These are phyloP conservation scores for Saccharata proteae DNA, from an alignment of 2,329 filamentous ascomycete genomes.

Conservation along the genomic window DNA sequence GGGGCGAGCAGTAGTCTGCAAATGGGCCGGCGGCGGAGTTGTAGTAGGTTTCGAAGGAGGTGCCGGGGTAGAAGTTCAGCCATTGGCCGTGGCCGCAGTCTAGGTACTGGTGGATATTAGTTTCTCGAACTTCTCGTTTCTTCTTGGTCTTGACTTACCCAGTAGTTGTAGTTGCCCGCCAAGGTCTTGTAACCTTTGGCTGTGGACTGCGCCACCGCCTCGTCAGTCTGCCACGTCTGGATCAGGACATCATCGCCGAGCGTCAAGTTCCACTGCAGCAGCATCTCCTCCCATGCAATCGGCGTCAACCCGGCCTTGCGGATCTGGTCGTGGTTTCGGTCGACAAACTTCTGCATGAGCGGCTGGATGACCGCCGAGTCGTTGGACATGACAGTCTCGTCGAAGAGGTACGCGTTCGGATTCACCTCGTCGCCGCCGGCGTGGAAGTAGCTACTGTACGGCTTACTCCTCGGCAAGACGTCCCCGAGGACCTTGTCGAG, in stretches of 20 bases:
- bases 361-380: conserved; percentile 53
- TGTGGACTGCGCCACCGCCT: conserved; percentile 49
- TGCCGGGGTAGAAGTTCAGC: conserved; percentile 56
- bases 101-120: conserved; percentile 46
- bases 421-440: conserved; percentile 84
- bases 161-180: conserved; percentile 64
- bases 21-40: conserved; percentile 45
- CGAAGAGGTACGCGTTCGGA: conserved; percentile 52
- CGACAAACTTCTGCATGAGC: conserved; percentile 65
- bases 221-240: conserved; percentile 63
- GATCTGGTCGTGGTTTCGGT: conserved; percentile 55
- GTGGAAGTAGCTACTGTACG: conserved; percentile 58
- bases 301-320: conserved; percentile 54
- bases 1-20: conserved; percentile 67
- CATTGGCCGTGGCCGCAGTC: conserved; percentile 74
- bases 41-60: conserved; percentile 27
- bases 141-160: conserved; percentile 39
- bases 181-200: conserved; percentile 57
- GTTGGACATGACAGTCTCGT: conserved; percentile 60
- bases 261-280: conserved; percentile 64
- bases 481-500: conserved; percentile 63
- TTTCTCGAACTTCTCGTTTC: background rate
- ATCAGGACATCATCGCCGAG: conserved; percentile 60
- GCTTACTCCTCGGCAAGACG: conserved; percentile 54
- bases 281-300: conserved; percentile 82